Conservation (phyloP, 2,329 filamentous ascomycete genomes). For the Fusarium lateritium region DNA sequence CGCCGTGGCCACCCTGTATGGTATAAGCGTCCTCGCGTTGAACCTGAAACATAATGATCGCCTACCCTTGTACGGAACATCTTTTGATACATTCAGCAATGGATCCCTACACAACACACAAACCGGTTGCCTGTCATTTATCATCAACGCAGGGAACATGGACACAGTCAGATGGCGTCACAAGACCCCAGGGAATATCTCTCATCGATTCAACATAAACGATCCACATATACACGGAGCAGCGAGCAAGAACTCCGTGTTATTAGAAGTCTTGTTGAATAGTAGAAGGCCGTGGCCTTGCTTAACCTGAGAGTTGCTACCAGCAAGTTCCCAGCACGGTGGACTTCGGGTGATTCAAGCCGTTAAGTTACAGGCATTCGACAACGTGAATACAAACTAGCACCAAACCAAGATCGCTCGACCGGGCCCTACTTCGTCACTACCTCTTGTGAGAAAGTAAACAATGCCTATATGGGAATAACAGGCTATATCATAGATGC, state of each 20-base stretch:
- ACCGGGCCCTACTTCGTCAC: background rate
- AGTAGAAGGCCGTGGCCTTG: background rate
- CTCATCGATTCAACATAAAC: constrained; percentile 22
- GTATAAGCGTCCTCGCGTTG: constrained; percentile 32
- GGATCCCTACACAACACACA: constrained; percentile 13
- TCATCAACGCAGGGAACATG: constrained; percentile 11
- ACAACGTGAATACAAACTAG: constrained; percentile 11
- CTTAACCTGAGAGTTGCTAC: background rate
- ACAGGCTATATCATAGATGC: constrained; percentile 26
- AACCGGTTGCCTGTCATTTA: constrained; percentile 8
- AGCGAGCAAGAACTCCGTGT: background rate
- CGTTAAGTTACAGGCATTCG: constrained; percentile 20
- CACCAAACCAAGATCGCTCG: background rate
- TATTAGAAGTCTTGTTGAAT: background rate
- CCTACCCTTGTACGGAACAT: constrained; percentile 32
- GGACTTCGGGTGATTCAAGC: background rate
- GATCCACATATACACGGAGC: background rate
- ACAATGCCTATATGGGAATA: background rate
- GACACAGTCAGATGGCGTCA: constrained; percentile 13
- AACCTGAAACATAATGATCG: constrained; percentile 44
- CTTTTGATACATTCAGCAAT: constrained; percentile 11
- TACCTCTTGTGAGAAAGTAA: background rate
- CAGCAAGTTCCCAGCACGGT: background rate
- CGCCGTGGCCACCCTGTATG: background rate
- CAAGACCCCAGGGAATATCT: constrained; percentile 30